These are phyloP conservation scores for Pulveroboletus ravenelii DNA, from an alignment of 768 basidiomycete genomes.

Conservation along the genomic window DNA sequence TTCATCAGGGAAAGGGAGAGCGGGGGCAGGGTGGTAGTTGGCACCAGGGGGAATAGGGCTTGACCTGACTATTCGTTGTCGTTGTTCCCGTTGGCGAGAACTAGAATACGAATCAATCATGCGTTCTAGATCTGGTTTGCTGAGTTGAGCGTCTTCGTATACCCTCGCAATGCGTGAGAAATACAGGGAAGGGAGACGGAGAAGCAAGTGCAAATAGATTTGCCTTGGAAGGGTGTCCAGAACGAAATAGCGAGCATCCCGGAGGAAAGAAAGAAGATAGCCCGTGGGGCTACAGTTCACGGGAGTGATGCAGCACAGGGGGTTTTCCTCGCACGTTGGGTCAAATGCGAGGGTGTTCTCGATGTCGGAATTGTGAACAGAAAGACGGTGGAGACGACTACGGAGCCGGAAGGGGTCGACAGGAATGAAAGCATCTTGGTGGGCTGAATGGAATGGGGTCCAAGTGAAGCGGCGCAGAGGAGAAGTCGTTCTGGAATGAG, in stretches of 20 bases:
- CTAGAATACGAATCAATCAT: slow-evolving; percentile 39
- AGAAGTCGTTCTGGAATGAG: slow-evolving; percentile 44
- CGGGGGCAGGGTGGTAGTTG: slow-evolving; percentile 11
- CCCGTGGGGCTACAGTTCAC: slow-evolving; percentile 12
- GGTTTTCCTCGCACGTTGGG: slow-evolving; percentile 19
- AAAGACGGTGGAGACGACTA: slow-evolving; percentile 17
- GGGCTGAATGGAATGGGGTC: slow-evolving; percentile 47
- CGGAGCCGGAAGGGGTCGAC: slow-evolving; percentile 47
- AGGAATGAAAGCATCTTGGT: slow-evolving; percentile 54
- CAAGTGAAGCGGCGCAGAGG: slow-evolving; percentile 58
- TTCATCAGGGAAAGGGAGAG: slow-evolving; percentile 49
- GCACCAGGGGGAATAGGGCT: slow-evolving; percentile 30
- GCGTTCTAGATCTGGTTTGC: slow-evolving; percentile 61
- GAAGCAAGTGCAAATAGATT: slow-evolving; percentile 43
- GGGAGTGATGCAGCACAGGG: slow-evolving; percentile 19
- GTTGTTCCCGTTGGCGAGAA: slow-evolving; percentile 12
- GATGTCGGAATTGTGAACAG: slow-evolving; percentile 20
- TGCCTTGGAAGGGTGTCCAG: slow-evolving; percentile 41
- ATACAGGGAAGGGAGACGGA: slow-evolving; percentile 74
- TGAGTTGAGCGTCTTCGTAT: slow-evolving; percentile 75
- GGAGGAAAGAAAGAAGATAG: slow-evolving; percentile 15
- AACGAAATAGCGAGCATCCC: slow-evolving; percentile 22
- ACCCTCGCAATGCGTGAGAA: slow-evolving; percentile 74
- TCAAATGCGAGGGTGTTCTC: slow-evolving; percentile 17
- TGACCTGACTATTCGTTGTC: slow-evolving; percentile 7